Percentiles rank a stretch among this genome's conserved stretches.
phyloP scores from a whole-genome alignment of 805 yeast genomes.

The Maudiozyma serrabonitensis region DNA sequence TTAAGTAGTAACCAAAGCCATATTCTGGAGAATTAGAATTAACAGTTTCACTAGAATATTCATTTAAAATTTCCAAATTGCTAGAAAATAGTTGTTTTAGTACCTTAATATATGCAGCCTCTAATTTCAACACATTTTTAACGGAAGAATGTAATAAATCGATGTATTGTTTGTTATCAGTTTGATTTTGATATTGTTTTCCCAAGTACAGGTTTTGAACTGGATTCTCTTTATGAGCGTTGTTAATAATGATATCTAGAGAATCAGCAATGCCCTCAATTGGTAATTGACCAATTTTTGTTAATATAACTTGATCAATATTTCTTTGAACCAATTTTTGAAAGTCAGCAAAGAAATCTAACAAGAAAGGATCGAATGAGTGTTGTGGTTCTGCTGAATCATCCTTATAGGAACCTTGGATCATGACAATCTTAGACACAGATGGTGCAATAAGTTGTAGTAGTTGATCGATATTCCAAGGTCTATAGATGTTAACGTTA shows the following conservation, averaged over 20 bases:
- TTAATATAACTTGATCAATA: slow-evolving; percentile 45
- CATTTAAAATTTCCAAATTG: slow-evolving; percentile 52
- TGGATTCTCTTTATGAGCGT: slow-evolving; percentile 45
- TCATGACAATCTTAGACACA: slow-evolving; percentile 49
- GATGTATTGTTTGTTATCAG: slow-evolving; percentile 1
- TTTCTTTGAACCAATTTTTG: slow-evolving; percentile 36
- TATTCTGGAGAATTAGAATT: slow-evolving; percentile 66
- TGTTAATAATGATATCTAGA: slow-evolving; percentile 38
- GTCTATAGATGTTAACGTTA: slow-evolving; percentile 58
- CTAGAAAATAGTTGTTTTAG: slow-evolving; percentile 53
- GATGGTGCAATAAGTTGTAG: slow-evolving; percentile 43
- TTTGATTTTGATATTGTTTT: slow-evolving; percentile 5
- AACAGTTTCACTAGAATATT: slow-evolving; percentile 36
- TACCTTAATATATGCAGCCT: slow-evolving; percentile 68
- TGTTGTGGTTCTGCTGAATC: slow-evolving; percentile 15
- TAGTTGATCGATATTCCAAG: slow-evolving; percentile 51
- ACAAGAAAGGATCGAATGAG: slow-evolving; percentile 58
- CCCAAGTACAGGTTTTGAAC: slow-evolving; percentile 59
- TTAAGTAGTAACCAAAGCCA: slow-evolving; percentile 72
- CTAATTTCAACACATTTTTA: slow-evolving; percentile 44
- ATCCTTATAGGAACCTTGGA: slow-evolving; percentile 42
- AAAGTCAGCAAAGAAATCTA: slow-evolving; percentile 63
- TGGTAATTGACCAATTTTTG: slow-evolving; percentile 32
- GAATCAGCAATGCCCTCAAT: slow-evolving; percentile 25
- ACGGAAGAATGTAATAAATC: slow-evolving; percentile 18